Evolutionary conservation across 1,284 basidiomycete species (phyloP).

Genomic region (Pseudozyma tsukubaensis): DNA sequence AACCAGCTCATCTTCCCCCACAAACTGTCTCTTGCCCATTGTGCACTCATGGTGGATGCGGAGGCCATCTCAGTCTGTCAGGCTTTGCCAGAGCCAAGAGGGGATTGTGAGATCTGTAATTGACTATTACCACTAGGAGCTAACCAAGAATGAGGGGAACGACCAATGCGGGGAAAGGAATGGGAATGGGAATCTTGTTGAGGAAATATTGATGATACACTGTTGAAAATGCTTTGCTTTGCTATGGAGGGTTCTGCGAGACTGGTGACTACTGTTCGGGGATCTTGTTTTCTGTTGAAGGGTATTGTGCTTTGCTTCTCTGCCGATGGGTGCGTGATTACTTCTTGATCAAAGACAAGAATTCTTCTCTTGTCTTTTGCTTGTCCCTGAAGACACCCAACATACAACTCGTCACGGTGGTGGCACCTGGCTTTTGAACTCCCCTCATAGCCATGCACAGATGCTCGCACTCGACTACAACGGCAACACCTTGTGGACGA

Average conservation of each 20-base stretch:
- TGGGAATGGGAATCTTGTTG: too few relatives aligned
- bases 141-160: too few relatives aligned
- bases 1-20: neutral
- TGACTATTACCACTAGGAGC: too few relatives aligned
- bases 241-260: too few relatives aligned
- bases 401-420: conserved; percentile 99
- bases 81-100: too few relatives aligned
- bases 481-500: conserved; percentile 95
- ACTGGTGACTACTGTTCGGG: too few relatives aligned
- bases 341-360: conserved; percentile 67
- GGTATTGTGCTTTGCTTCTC: neutral
- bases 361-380: conserved; percentile 96
- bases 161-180: neutral
- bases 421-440: conserved; percentile 96
- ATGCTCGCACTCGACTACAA: conserved; percentile 82
- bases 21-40: too few relatives aligned
- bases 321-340: neutral
- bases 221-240: conserved; percentile 14
- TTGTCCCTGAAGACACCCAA: conserved; percentile 95
- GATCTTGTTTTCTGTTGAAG: conserved; percentile 20
- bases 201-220: conserved; percentile 7
- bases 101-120: too few relatives aligned
- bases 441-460: conserved; percentile 99
- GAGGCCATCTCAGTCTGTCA: too few relatives aligned
- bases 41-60: too few relatives aligned